These are phyloP conservation scores for Xylariaceae sp. DNA, from an alignment of 2,329 filamentous ascomycete species.

Conservation along the genomic window DNA sequence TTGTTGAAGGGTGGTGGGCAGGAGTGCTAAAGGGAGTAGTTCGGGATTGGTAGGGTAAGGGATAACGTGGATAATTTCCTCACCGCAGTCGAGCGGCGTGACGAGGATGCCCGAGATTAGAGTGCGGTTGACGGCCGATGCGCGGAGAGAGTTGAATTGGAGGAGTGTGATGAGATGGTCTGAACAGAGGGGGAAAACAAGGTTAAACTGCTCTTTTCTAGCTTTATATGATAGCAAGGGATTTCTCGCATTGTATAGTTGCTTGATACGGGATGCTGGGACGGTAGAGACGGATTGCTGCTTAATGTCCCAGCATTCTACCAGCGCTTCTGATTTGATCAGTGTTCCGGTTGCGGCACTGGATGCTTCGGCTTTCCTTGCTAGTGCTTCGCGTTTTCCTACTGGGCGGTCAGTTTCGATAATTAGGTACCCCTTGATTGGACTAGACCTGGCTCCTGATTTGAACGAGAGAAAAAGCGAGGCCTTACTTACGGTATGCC, in stretches of 20 bases:
- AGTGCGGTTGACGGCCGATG: constrained; percentile 45
- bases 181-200: constrained; percentile 48
- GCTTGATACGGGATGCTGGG: constrained; percentile 42
- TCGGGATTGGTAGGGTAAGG: constrained; percentile 41
- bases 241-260: constrained; percentile 42
- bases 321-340: constrained; percentile 40
- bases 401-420: constrained; percentile 33
- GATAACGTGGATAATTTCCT: constrained; percentile 40
- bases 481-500: constrained; percentile 49
- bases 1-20: constrained; percentile 49
- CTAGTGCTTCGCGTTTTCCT: constrained; percentile 46
- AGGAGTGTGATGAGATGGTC: constrained; percentile 53
- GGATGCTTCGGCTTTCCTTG: constrained; percentile 32
- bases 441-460: background rate
- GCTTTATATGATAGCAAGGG: constrained; percentile 40
- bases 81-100: constrained; percentile 43
- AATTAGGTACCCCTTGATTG: constrained; percentile 12
- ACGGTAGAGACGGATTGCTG: constrained; percentile 43
- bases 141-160: constrained; percentile 50
- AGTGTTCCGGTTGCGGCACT: constrained; percentile 28
- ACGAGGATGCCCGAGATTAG: constrained; percentile 43
- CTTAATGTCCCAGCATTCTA: constrained; percentile 46
- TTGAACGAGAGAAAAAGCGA: constrained; percentile 24
- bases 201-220: constrained; percentile 32
- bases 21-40: constrained; percentile 42